Evolutionary conservation across 75 land plant species (phyloP), one percentile per base, ranked within the genome.

Genomic region (Cunninghamia lanceolata): DNA sequence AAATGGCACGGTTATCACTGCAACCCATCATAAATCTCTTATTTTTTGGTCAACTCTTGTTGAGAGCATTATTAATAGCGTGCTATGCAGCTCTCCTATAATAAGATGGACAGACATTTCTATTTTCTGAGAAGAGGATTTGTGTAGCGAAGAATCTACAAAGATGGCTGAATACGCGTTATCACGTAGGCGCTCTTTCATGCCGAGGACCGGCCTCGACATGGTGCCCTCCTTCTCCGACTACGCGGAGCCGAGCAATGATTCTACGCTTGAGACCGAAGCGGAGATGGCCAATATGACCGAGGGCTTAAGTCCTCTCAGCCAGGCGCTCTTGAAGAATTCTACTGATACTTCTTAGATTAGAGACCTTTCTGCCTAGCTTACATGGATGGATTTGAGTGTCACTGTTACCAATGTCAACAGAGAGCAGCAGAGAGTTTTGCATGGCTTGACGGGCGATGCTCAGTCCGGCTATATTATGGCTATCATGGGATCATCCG

Each of bases 401-500:
- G 93, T 92, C 43, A 76, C 87, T 5, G 92, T 88, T 10, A 63
- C 89, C 42, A 91, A 87, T 79, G 52, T 82, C 25, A 84, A 83
- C 45, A 91, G 91, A 80, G 87, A 86, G 86, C 86, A 50, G 25
- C 86, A 84, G 17, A 82, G 52, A 1, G 68, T 92, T 53, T 91
- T 92, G 5, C 87, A 91, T 40, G 89, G 86, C n/a, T 34, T 92
- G 40, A 89, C 90, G 1, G 94, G 94, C 6, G 91, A 89, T 74
- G 94, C 94, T 14, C 89, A 91, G 89, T 93, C 94, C 11, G 94
- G 94, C 40, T 71, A 63, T 28, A 85, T 92, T 54, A 85, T 89
- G 78, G 92, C 94, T 68, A 85, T 92, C 66, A 92, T 92, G 94
- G 94, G 94, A 3, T 93, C 93, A 35, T 92, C 94, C 25, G 94